Base-by-base conservation (phyloP, 768 basidiomycete species). In the Mycena rebaudengoi region DNA sequence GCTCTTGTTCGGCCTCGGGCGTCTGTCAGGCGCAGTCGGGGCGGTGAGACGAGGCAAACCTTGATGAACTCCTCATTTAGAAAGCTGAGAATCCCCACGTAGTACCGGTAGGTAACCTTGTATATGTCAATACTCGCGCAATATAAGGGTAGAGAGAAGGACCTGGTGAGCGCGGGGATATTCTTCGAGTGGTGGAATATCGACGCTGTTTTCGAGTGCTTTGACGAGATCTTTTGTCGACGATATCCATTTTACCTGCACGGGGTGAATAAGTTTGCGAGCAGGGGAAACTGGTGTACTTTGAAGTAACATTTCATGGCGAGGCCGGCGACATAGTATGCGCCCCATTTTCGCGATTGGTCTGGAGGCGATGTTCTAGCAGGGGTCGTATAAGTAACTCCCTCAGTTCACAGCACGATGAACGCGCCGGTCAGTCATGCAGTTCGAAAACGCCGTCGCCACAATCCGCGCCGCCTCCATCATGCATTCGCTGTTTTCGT, bases 21-120 rank as follows among this genome's bases (percentile, higher is more conserved):
- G 18, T 21, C 26, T 5, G n/a, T n/a, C n/a, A n/a, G n/a, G n/a
- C n/a, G n/a, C n/a, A n/a, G n/a, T n/a, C n/a, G n/a, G n/a, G n/a
- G n/a, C n/a, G n/a, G 50, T 14, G 32, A 45, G 46, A 26, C n/a
- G 61, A 10, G 23, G 33, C 25, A 32, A 55, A 13, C 46, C n/a
- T 95, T 95, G 37, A 80, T 82, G 71, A 94, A 96, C 49, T 97
- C 92, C 74, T 98, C 98, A 70, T 94, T 94, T 63, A 98, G 76
- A 78, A 99, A 98, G 72, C 88, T 91, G 64, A 99, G 83, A 89
- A 98, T 94, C 65, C 97, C 98, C 48, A 98, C 78, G 73, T 98
- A 98, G 81, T 97, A 99, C 64, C 89, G 84, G 78, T 92, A 98
- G 23, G 96, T 96, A 50, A 98, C 95, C 92, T 79, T 41, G 62